These are phyloP conservation scores for Alternaria consortialis DNA, from an alignment of 2,329 filamentous ascomycete species.

Conservation along the genomic window DNA sequence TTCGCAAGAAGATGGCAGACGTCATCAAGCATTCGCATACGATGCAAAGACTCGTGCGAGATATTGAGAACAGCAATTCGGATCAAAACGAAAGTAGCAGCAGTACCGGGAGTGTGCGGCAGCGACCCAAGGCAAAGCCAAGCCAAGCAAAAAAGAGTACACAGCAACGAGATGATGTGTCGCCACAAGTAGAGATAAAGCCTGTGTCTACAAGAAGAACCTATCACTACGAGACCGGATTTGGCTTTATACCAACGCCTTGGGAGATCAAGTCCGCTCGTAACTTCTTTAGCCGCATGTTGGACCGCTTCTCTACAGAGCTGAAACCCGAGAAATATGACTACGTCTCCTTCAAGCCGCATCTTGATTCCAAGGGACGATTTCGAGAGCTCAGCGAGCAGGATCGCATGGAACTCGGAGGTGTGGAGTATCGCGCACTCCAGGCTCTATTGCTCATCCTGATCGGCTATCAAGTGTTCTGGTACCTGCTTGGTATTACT, in stretches of 20 bases:
- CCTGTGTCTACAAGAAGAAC: slow-evolving; percentile 28
- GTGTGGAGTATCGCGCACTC: slow-evolving; percentile 62
- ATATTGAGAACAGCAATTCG: slow-evolving; percentile 31
- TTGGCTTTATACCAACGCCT: slow-evolving; percentile 42
- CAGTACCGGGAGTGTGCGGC: slow-evolving; percentile 18
- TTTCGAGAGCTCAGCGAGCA: slow-evolving; percentile 51
- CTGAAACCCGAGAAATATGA: slow-evolving; percentile 34
- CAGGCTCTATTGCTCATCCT: slow-evolving; percentile 59
- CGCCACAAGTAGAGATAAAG: slow-evolving; percentile 15
- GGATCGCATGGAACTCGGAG: slow-evolving; percentile 58
- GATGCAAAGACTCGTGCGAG: slow-evolving; percentile 33
- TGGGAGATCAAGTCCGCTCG: slow-evolving; percentile 41
- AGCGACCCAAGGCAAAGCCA: background rate
- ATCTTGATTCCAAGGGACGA: slow-evolving; percentile 40
- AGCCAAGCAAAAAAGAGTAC: slow-evolving; percentile 1
- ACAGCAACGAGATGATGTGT: slow-evolving; percentile 1
- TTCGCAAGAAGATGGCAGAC: slow-evolving; percentile 40
- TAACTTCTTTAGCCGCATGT: slow-evolving; percentile 31
- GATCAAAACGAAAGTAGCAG: slow-evolving; percentile 11
- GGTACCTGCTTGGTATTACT: slow-evolving; percentile 56
- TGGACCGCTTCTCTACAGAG: slow-evolving; percentile 30
- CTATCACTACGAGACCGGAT: slow-evolving; percentile 39
- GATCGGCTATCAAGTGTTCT: slow-evolving; percentile 52
- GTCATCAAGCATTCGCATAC: slow-evolving; percentile 38
- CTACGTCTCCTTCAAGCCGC: slow-evolving; percentile 46